These are phyloP conservation scores for Eucalyptus grandis DNA, from an alignment of 345 rosid species.

Conservation along the genomic window DNA sequence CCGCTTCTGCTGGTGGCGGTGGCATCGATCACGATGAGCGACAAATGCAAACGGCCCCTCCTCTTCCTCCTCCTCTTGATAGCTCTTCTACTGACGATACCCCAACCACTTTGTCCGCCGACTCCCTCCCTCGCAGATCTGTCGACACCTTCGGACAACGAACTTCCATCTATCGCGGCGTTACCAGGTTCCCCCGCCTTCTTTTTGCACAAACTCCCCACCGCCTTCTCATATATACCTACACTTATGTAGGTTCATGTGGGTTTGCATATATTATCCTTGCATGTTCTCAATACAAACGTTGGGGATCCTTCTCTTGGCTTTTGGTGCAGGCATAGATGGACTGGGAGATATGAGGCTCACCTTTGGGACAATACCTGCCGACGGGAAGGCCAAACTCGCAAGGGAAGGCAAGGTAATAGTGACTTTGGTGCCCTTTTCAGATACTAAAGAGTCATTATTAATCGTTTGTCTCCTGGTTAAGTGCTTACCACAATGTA, in stretches of 20 bases:
- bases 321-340: constrained; percentile 42
- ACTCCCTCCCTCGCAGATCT: constrained; percentile 47
- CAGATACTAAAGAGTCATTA: neutral
- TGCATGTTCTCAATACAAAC: neutral
- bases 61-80: neutral
- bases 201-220: neutral
- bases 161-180: constrained; percentile 92
- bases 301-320: neutral
- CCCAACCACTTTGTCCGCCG: neutral
- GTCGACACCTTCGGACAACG: constrained; percentile 85
- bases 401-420: constrained; percentile 58
- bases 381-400: constrained; percentile 85
- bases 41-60: neutral
- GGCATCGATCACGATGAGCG: neutral
- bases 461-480: neutral
- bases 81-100: neutral
- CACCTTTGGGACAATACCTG: constrained; percentile 85
- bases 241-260: neutral
- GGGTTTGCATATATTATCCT: neutral
- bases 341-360: constrained; percentile 88
- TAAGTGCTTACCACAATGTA: neutral
- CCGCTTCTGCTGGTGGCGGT: constrained; percentile 1
- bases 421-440: neutral
- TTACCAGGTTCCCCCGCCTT: constrained; percentile 45
- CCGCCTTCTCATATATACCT: neutral